These are phyloP conservation scores for Heterococcus sp. DNA, from an alignment of 108 stramenopile species.

Conservation along the genomic window DNA sequence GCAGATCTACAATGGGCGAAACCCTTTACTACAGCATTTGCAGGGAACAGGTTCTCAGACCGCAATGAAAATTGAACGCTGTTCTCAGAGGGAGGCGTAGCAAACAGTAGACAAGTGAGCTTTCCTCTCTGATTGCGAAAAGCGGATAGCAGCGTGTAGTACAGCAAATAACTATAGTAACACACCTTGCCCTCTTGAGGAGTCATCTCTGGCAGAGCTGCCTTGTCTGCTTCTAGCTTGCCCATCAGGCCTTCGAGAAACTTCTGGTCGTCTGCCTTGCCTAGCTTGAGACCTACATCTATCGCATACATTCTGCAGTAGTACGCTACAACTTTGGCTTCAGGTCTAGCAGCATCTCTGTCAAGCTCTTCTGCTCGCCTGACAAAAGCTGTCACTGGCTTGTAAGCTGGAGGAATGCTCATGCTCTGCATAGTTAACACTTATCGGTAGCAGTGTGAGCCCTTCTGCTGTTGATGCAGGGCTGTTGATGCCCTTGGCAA, in stretches of 20 bases:
- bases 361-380: conserved; percentile 52
- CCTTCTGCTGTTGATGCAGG: not conserved
- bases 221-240: conserved; percentile 47
- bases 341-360: conserved; percentile 12
- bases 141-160: no score
- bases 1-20: no score
- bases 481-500: not conserved
- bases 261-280: conserved; percentile 26
- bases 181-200: no score
- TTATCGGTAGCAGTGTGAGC: not conserved
- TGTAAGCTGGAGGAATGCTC: conserved; percentile 40
- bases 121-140: no score
- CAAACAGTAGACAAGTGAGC: no score
- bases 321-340: conserved; percentile 50
- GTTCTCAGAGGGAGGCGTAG: no score
- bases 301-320: conserved; percentile 49
- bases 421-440: not conserved
- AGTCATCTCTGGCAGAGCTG: conserved; percentile 10
- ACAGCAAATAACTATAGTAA: no score
- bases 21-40: no score
- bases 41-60: no score
- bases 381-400: conserved; percentile 41
- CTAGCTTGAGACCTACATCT: conserved; percentile 48
- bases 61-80: no score
- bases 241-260: conserved; percentile 31